A percentile compares a stretch with the other conserved stretches of the same genome.
phyloP scores from a whole-genome alignment of 768 basidiomycete species.

The Termitomyces sp. region DNA sequence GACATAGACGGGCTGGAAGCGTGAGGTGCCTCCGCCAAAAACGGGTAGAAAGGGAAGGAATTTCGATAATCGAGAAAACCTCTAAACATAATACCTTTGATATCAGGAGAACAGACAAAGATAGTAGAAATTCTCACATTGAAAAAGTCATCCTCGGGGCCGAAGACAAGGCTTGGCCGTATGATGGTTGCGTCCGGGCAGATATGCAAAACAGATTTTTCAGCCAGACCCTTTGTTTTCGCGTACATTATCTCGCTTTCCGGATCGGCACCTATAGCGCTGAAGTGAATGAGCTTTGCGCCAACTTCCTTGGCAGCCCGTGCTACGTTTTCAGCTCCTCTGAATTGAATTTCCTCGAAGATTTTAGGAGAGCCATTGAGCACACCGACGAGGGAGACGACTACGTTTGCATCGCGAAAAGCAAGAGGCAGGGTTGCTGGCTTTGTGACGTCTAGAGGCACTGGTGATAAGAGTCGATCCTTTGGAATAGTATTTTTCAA shows the following conservation, averaged over 20 bases:
- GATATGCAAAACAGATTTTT: conserved; percentile 44
- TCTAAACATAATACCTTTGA: conserved; percentile 29
- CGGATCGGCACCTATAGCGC: conserved; percentile 71
- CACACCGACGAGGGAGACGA: conserved; percentile 70
- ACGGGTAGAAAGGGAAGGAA: conserved; percentile 73
- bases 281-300: conserved; percentile 63
- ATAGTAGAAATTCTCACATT: conserved; percentile 38
- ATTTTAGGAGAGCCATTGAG: conserved; percentile 52
- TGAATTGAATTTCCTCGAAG: conserved; percentile 61
- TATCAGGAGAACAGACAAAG: background rate
- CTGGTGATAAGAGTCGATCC: conserved; percentile 36
- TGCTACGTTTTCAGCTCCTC: conserved; percentile 67
- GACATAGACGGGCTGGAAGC: conserved; percentile 73
- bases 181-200: conserved; percentile 57
- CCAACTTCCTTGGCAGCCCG: conserved; percentile 44
- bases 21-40: conserved; percentile 63
- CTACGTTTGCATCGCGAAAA: conserved; percentile 51
- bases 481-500: conserved; percentile 30
- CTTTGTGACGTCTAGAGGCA: conserved; percentile 53
- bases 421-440: conserved; percentile 41
- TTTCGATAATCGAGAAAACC: conserved; percentile 58
- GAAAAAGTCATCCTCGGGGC: conserved; percentile 75
- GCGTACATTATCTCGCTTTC: conserved; percentile 54
- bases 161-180: conserved; percentile 72
- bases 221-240: conserved; percentile 62